Evolutionary conservation across 129 eudicot genomes (phyloP), one percentile per base, ranked within the genome.

Genomic region (Artemisia tridentata): DNA sequence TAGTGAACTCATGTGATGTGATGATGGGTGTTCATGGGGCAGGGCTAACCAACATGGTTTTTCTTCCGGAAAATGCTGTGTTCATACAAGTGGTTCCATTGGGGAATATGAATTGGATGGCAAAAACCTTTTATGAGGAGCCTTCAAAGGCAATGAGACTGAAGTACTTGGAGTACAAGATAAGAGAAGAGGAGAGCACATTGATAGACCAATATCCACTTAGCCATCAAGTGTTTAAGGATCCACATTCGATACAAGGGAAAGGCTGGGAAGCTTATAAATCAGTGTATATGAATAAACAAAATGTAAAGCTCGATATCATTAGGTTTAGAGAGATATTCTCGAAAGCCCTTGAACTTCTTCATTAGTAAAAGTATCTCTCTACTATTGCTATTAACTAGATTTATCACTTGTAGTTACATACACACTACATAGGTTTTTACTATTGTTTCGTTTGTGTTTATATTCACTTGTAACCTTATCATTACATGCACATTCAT

Each of bases 21-120:
- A 83, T 92, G 82, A 67, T 89, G 79, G 98, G 91, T 17, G 91
- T 92, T 63, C 96, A 92, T 69, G 98, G 98, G 0, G 96, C 98
- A n/a, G 98, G 96, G 55, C 57, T 92, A 10, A 89, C 98, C 21
- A 92, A 88, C 52, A 81, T 86, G 82, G 80, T 85, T 48, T 92
- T 82, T 34, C 69, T 88, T 3, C 98, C 95, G 8, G 87, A 80
- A 69, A 83, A 81, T 64, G 95, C 88, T 5, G 84, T 86, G 56
- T 51, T 89, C 23, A 72, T 92, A 52, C 91, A 88, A 76, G 83
- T 92, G 14, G 72, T 88, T 19, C 96, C 95, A 2, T 21, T 77
- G 12, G 96, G 96, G 9, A 79, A 70, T 4, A 18, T 83, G 67
- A 89, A 81, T 5, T 76, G 80, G 79, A 12, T 88, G 58, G 81